These are phyloP conservation scores for Penicillium samsonianum DNA, from an alignment of 495 filamentous ascomycete species.

Conservation along the genomic window DNA sequence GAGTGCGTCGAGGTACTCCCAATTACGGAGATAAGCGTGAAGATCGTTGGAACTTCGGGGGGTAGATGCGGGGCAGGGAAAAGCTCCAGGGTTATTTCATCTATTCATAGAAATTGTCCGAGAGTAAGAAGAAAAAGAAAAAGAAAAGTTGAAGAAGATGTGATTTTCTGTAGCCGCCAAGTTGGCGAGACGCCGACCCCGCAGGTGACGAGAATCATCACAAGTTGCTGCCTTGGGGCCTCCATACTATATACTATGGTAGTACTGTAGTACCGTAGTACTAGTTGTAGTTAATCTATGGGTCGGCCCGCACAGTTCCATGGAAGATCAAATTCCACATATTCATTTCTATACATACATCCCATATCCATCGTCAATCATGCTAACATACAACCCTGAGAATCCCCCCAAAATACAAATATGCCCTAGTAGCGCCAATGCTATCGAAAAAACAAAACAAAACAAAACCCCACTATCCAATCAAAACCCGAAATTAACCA, in stretches of 20 bases:
- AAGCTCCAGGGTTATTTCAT: constrained; percentile 2
- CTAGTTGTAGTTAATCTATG: too few relatives aligned
- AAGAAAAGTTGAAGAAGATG: constrained; percentile 7
- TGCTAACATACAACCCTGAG: constrained; percentile 15
- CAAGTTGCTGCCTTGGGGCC: constrained; percentile 21
- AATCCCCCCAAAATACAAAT: background rate
- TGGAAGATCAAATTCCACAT: constrained; percentile 2
- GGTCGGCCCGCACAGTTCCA: constrained; percentile 14
- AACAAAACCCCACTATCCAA: constrained; percentile 11
- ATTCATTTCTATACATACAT: constrained; percentile 26
- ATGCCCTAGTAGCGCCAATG: constrained; percentile 16
- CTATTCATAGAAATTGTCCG: constrained; percentile 11
- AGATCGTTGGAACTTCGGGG: constrained; percentile 16
- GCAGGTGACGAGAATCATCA: constrained; percentile 25
- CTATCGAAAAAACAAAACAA: constrained; percentile 2
- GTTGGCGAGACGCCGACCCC: constrained; percentile 29
- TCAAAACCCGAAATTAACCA: constrained; percentile 49
- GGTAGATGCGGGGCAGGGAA: constrained; percentile 11
- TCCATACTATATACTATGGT: background rate
- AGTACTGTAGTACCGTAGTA: too few relatives aligned
- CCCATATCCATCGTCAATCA: constrained; percentile 22
- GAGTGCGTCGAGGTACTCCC: constrained; percentile 6
- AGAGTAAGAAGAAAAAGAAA: constrained; percentile 9
- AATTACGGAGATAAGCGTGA: constrained; percentile 24
- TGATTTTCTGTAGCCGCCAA: constrained; percentile 18